Percentiles rank a stretch among this genome's conserved stretches.
Evolutionary conservation across 129 eudicot genomes (phyloP).

Genomic region (Smallanthus sonchifolius): DNA sequence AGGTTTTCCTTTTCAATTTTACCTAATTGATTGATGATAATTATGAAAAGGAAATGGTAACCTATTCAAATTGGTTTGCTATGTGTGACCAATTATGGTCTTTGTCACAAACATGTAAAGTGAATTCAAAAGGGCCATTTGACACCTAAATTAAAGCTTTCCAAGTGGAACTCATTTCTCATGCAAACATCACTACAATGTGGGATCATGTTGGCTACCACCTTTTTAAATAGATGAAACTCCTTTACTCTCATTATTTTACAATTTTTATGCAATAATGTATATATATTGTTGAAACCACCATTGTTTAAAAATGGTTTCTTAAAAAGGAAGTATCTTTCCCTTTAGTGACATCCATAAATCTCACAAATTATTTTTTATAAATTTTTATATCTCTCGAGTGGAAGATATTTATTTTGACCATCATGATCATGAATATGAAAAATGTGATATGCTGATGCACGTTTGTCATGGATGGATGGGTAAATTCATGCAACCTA

Average conservation of each 20-base stretch:
- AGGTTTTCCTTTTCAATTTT: neutral
- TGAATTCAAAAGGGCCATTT: neutral
- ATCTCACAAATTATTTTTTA: neutral
- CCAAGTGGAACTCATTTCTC: conserved; percentile 4
- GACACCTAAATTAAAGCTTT: neutral
- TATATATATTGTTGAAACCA: neutral
- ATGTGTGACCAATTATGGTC: neutral
- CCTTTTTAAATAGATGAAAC: neutral
- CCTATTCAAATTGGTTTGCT: neutral
- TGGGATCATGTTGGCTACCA: neutral
- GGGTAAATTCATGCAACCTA: neutral
- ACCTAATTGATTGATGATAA: neutral
- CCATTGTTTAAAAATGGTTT: neutral
- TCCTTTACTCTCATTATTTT: neutral
- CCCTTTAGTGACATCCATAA: neutral
- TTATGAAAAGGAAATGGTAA: neutral
- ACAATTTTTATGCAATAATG: conserved; percentile 2
- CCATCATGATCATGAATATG: neutral
- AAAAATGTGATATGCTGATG: neutral
- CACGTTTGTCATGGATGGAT: neutral
- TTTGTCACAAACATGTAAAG: conserved; percentile 4
- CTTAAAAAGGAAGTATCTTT: neutral
- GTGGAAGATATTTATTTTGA: neutral
- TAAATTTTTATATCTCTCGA: neutral
- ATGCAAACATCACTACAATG: neutral